These are phyloP conservation scores for Alternaria sp. DNA, from an alignment of 2,329 filamentous ascomycete species.

Conservation along the genomic window DNA sequence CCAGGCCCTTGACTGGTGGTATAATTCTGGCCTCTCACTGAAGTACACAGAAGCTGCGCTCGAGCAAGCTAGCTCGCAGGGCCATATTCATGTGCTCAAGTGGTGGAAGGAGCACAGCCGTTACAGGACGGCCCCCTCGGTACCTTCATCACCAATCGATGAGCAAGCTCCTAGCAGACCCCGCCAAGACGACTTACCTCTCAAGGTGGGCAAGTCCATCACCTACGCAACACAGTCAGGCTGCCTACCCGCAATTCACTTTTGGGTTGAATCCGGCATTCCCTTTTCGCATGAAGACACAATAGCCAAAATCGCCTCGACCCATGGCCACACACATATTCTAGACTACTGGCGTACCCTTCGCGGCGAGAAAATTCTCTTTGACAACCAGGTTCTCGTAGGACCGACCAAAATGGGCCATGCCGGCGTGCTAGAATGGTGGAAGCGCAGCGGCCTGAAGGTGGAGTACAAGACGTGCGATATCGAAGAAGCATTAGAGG, in stretches of 20 bases:
- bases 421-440: constrained; percentile 88
- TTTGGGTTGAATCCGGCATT: constrained; percentile 86
- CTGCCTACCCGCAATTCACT: constrained; percentile 76
- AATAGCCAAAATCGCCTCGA: constrained; percentile 82
- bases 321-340: constrained; percentile 83
- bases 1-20: constrained; percentile 91
- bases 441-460: constrained; percentile 75
- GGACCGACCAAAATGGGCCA: constrained; percentile 88
- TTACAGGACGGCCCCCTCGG: constrained; percentile 42
- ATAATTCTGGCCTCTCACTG: constrained; percentile 76
- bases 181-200: constrained; percentile 51
- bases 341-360: constrained; percentile 82
- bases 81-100: constrained; percentile 83
- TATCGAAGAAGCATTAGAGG: constrained; percentile 92
- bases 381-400: constrained; percentile 82
- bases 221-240: constrained; percentile 85
- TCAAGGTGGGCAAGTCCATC: constrained; percentile 85
- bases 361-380: constrained; percentile 78
- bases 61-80: constrained; percentile 84
- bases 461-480: constrained; percentile 96
- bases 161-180: constrained; percentile 20
- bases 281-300: constrained; percentile 80
- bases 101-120: constrained; percentile 85
- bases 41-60: constrained; percentile 87
- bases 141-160: constrained; percentile 17